phyloP scores from a whole-genome alignment of 2,329 filamentous ascomycete genomes.

The Neoarthrinium moseri region DNA sequence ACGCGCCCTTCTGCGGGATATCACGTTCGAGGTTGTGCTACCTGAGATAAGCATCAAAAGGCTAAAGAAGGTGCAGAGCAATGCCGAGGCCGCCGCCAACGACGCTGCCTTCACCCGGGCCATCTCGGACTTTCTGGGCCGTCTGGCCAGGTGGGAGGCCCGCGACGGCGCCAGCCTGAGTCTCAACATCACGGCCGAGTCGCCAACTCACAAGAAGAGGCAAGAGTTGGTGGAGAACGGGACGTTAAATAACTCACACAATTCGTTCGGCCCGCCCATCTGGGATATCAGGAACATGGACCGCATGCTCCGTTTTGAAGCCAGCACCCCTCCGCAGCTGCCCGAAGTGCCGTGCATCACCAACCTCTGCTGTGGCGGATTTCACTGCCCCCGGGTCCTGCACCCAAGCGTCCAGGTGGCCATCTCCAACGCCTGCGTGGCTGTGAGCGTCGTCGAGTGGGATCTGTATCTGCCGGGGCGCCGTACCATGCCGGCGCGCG shows the following conservation, averaged over 20 bases:
- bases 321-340: neutral
- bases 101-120: conserved; percentile 4
- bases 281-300: neutral
- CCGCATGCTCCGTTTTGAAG: neutral
- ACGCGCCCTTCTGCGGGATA: neutral
- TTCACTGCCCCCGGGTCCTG: neutral
- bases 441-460: neutral
- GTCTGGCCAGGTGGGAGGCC: neutral
- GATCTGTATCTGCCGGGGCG: neutral
- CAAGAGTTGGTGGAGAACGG: conserved; percentile 4
- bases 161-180: neutral
- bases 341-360: neutral
- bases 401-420: neutral
- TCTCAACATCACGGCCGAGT: neutral
- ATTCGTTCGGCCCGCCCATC: neutral
- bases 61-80: conserved; percentile 8
- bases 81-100: conserved; percentile 2
- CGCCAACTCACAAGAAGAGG: neutral
- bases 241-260: neutral
- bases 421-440: neutral
- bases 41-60: conserved; percentile 3
- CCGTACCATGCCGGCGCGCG: neutral
- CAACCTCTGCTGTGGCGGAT: neutral
- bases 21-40: conserved; percentile 1
- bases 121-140: neutral